Conservation (phyloP, 768 basidiomycete species). For the Kwoniella mangroviensis region DNA sequence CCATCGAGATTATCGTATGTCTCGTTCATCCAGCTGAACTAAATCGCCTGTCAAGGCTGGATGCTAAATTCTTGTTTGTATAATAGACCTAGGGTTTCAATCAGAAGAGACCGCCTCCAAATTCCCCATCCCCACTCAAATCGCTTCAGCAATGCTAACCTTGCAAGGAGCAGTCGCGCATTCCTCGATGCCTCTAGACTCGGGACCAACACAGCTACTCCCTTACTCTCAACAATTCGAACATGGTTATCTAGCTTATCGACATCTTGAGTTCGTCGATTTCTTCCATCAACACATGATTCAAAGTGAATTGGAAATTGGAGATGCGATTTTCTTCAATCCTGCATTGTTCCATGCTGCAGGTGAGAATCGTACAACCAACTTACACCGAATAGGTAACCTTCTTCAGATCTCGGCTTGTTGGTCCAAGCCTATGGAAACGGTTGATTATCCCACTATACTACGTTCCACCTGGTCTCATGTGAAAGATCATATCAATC, state of each 20-base stretch:
- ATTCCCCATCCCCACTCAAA: constrained; percentile 28
- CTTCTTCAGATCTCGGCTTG: constrained; percentile 23
- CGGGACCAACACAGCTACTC: constrained; percentile 31
- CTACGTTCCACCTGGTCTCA: not conserved
- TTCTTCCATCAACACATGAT: constrained; percentile 7
- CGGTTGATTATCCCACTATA: constrained; percentile 20
- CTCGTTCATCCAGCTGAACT: not conserved
- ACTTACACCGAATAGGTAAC: constrained; percentile 9
- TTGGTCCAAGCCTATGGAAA: constrained; percentile 21
- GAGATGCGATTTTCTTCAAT: constrained; percentile 38
- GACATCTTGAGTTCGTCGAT: constrained; percentile 20
- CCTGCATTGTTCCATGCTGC: constrained; percentile 27
- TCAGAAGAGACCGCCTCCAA: not conserved
- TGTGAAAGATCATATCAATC: not conserved
- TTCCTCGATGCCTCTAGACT: constrained; percentile 26
- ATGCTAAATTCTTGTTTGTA: not conserved
- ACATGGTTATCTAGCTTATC: constrained; percentile 24
- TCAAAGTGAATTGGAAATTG: constrained; percentile 21
- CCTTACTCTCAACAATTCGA: constrained; percentile 29
- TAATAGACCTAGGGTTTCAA: constrained; percentile 6
- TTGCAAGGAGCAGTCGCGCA: constrained; percentile 35
- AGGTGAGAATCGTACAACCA: constrained; percentile 17
- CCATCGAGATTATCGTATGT: constrained; percentile 36
- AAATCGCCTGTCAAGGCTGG: not conserved
- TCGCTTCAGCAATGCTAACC: constrained; percentile 24